A percentile compares a stretch with the other conserved stretches of the same genome.
Evolutionary conservation across 1,284 basidiomycete species (phyloP).

Genomic region (Pterulicium gracile): DNA sequence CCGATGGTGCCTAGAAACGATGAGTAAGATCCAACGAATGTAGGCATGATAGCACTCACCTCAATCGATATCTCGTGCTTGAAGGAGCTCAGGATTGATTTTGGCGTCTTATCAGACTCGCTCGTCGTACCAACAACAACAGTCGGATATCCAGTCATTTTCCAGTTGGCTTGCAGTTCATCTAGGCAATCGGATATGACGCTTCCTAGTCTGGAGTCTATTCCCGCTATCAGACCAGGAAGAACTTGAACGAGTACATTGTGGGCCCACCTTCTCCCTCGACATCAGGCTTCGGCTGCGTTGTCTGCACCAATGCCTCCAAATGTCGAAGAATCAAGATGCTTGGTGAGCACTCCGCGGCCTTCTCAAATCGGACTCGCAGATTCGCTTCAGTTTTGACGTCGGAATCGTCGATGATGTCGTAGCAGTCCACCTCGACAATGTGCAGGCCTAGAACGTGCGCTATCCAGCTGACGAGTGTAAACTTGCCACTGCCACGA

Average conservation of each 20-base stretch:
- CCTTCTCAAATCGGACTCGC: conserved; percentile 71
- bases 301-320: conserved; percentile 73
- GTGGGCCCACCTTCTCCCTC: conserved; percentile 39
- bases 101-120: conserved; percentile 59
- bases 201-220: conserved; percentile 27
- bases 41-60: conserved; percentile 27
- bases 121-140: conserved; percentile 71
- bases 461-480: conserved; percentile 46
- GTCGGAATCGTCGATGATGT: conserved; percentile 2
- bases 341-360: conserved; percentile 75
- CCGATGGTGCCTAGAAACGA: conserved; percentile 61
- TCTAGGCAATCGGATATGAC: conserved; percentile 61
- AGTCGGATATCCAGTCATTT: conserved; percentile 52
- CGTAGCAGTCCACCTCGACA: conserved; percentile 50
- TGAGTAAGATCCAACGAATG: conserved; percentile 5
- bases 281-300: conserved; percentile 29
- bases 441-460: conserved; percentile 65
- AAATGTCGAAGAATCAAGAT: conserved; percentile 76
- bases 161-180: conserved; percentile 43
- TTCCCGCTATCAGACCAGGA: too few species aligned
- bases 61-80: conserved; percentile 81
- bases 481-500: conserved; percentile 68
- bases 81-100: conserved; percentile 65
- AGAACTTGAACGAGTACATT: not conserved
- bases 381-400: conserved; percentile 73